Percentiles rank a stretch among this genome's conserved stretches.
These are phyloP conservation scores for Crithidia acanthocephali DNA, from an alignment of 208 protist species.

Conservation along the genomic window DNA sequence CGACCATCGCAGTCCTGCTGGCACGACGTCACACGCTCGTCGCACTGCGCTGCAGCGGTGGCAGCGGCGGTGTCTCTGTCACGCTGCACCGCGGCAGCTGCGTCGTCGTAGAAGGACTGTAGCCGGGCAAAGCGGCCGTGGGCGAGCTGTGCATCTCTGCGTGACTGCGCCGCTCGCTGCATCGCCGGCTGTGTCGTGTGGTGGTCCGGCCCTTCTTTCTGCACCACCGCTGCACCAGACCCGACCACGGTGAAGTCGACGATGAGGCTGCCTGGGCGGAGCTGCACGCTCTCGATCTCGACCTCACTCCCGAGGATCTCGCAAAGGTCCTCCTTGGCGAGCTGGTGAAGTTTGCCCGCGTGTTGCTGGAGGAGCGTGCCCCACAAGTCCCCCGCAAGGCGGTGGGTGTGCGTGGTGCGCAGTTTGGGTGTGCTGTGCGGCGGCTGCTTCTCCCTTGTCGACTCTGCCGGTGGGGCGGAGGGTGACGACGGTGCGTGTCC, in stretches of 20 bases:
- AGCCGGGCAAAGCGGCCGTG: slow-evolving; percentile 29
- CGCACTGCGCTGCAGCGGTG: slow-evolving; percentile 11
- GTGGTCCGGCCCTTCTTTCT: slow-evolving; percentile 2
- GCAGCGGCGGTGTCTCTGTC: neutral
- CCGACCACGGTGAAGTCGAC: slow-evolving; percentile 20
- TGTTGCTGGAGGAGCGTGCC: slow-evolving; percentile 13
- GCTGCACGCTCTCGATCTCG: slow-evolving; percentile 5
- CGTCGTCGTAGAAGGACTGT: slow-evolving; percentile 22
- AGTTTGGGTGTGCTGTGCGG: neutral
- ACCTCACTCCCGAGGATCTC: slow-evolving; percentile 19
- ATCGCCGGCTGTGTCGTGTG: neutral
- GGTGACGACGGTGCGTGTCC: too few species aligned
- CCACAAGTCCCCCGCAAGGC: slow-evolving; percentile 35
- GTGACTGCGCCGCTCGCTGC: neutral
- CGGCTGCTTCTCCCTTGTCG: neutral
- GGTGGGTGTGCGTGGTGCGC: slow-evolving; percentile 20
- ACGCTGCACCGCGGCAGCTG: neutral
- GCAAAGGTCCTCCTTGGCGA: slow-evolving; percentile 33
- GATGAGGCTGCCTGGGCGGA: slow-evolving; percentile 32
- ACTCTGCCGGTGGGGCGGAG: neutral
- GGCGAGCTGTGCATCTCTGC: slow-evolving; percentile 5
- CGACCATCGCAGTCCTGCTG: slow-evolving; percentile 5
- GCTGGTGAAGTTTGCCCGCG: slow-evolving; percentile 3
- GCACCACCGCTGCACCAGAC: neutral
- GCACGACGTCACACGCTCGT: slow-evolving; percentile 5